Percentiles rank a stretch among this genome's conserved stretches.
Evolutionary conservation across 2,329 filamentous ascomycete species (phyloP).

Genomic region (Xenosphaeropsis pyriputrescens): DNA sequence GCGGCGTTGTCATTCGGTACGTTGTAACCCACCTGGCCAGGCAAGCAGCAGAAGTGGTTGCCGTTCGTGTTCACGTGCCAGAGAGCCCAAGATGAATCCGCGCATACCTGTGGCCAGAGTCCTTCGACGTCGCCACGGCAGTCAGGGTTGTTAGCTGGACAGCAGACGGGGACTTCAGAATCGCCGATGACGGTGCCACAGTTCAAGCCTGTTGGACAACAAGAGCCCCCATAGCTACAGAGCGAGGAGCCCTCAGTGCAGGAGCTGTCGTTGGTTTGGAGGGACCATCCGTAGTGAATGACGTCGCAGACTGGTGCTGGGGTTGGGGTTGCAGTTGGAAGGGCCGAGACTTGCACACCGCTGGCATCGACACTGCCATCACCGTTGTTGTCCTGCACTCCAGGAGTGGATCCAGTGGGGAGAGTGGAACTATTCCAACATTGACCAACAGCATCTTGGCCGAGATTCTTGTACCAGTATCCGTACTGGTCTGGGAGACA

Average conservation of each 20-base stretch:
- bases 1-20: background rate
- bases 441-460: slow-evolving; percentile 1
- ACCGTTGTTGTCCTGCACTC: background rate
- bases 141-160: slow-evolving; percentile 1
- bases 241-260: background rate
- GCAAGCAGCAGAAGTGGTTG: slow-evolving; percentile 2
- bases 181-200: slow-evolving; percentile 1
- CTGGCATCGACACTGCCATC: background rate
- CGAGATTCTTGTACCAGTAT: background rate
- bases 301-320: slow-evolving; percentile 1
- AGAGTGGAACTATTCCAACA: background rate
- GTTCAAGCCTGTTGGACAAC: background rate
- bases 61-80: slow-evolving; percentile 3
- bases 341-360: background rate
- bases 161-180: slow-evolving; percentile 1
- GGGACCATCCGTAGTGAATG: slow-evolving; percentile 1
- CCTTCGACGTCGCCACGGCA: slow-evolving; percentile 2
- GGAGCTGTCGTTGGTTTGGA: slow-evolving; percentile 1
- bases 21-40: slow-evolving; percentile 1
- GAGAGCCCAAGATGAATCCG: slow-evolving; percentile 1
- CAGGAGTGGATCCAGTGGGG: background rate
- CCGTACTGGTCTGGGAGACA: slow-evolving; percentile 2
- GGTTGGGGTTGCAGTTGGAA: background rate
- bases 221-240: slow-evolving; percentile 1
- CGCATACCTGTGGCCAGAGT: slow-evolving; percentile 1